A percentile compares a stretch with the other conserved stretches of the same genome.
Conservation (phyloP, 164 flowering plant genomes). For the Magnolia changhungtana region DNA sequence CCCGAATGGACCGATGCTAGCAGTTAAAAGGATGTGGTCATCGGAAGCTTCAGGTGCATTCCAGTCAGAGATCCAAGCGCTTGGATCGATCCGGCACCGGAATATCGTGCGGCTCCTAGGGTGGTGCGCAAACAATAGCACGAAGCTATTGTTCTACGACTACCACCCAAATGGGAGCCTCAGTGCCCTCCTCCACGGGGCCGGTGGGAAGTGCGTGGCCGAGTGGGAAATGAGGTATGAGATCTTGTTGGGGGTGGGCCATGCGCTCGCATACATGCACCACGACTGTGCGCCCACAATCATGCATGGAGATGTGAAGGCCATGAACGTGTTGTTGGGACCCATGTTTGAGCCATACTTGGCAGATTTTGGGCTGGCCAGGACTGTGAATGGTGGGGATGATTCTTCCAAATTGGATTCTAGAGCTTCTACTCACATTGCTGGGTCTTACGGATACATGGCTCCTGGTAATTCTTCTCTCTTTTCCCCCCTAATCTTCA, state of each 20-base stretch:
- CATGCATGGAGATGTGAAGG: slow-evolving; percentile 90
- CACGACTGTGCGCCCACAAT: slow-evolving; percentile 96
- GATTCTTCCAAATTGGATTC: slow-evolving; percentile 28
- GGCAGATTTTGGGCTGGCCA: slow-evolving; percentile 92
- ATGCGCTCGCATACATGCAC: slow-evolving; percentile 88
- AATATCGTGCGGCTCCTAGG: slow-evolving; percentile 86
- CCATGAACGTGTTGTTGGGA: slow-evolving; percentile 86
- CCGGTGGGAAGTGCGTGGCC: slow-evolving; percentile 58
- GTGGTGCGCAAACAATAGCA: slow-evolving; percentile 57
- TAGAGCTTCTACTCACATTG: slow-evolving; percentile 51
- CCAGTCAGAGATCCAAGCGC: slow-evolving; percentile 63
- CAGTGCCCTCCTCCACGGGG: slow-evolving; percentile 62
- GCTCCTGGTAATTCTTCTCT: slow-evolving; percentile 72
- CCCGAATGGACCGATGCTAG: slow-evolving; percentile 60
- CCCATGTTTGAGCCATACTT: slow-evolving; percentile 59
- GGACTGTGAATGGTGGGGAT: slow-evolving; percentile 34
- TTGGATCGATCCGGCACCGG: slow-evolving; percentile 84
- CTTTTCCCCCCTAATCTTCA: neutral
- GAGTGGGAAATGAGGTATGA: slow-evolving; percentile 88
- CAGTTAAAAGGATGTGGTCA: slow-evolving; percentile 96
- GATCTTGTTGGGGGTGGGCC: slow-evolving; percentile 69
- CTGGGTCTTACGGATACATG: slow-evolving; percentile 97
- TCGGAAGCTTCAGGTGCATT: slow-evolving; percentile 70
- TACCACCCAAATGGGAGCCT: slow-evolving; percentile 88
- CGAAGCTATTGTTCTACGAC: slow-evolving; percentile 77